A percentile compares a stretch with the other conserved stretches of the same genome.
Evolutionary conservation across 352 stramenopile genomes (phyloP).

Genomic region (Phytophthora vignae): DNA sequence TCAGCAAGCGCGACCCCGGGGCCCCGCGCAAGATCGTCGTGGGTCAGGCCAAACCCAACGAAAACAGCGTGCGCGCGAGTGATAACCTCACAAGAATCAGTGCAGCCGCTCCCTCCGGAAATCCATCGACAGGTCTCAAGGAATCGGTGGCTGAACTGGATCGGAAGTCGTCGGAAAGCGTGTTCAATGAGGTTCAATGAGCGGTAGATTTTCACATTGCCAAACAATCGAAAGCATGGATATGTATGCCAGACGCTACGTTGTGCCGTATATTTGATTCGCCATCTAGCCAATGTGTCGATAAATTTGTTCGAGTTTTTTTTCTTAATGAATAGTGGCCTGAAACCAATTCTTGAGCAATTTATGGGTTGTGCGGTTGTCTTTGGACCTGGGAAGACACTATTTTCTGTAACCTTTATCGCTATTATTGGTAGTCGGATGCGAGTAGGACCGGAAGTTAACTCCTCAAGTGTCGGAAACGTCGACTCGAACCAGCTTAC

Average conservation of each 20-base stretch:
- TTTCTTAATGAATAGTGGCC: no score
- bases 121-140: neutral
- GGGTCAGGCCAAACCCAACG: slow-evolving; percentile 16
- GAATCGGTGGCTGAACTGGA: neutral
- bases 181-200: slow-evolving; percentile 30
- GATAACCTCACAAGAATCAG: slow-evolving; percentile 9
- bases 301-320: no score
- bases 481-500: no score
- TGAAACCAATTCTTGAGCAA: no score
- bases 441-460: no score
- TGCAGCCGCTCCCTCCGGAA: neutral
- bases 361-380: no score
- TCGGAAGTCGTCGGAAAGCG: slow-evolving; percentile 25
- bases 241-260: neutral
- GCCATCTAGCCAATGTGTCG: no score
- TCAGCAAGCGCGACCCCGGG: slow-evolving; percentile 26
- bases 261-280: no score
- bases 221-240: neutral
- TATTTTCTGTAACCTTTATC: no score
- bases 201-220: neutral
- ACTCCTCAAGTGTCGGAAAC: no score
- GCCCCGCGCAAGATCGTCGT: slow-evolving; percentile 23
- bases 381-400: no score
- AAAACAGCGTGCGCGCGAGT: slow-evolving; percentile 10
- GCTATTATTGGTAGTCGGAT: no score